A percentile compares a stretch with the other conserved stretches of the same genome.
Conservation (phyloP, 2,329 filamentous ascomycete species). For the Aspergillus fumigatiaffinis region DNA sequence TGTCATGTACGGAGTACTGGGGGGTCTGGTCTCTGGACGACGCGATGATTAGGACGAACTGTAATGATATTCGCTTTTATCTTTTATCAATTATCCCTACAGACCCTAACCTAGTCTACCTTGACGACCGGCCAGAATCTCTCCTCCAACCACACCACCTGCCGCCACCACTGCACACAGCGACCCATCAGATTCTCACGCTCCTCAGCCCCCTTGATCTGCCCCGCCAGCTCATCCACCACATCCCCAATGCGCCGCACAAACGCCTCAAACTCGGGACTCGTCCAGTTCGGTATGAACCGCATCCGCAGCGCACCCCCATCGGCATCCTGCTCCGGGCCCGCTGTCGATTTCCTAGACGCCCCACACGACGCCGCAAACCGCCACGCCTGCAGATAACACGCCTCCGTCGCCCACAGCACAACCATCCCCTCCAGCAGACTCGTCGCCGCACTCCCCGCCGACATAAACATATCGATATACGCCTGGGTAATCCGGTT, state of each 20-base stretch:
- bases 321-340: slow-evolving; percentile 51
- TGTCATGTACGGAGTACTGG: background rate
- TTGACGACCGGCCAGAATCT: slow-evolving; percentile 54
- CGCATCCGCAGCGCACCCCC: slow-evolving; percentile 61
- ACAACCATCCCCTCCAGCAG: slow-evolving; percentile 67
- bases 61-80: background rate
- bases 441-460: slow-evolving; percentile 47
- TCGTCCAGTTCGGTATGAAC: slow-evolving; percentile 69
- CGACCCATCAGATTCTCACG: slow-evolving; percentile 39
- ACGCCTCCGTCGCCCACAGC: slow-evolving; percentile 73
- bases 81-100: background rate
- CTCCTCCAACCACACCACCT: slow-evolving; percentile 53
- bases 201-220: slow-evolving; percentile 35
- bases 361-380: slow-evolving; percentile 35
- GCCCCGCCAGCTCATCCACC: slow-evolving; percentile 51
- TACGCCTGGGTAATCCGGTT: slow-evolving; percentile 51
- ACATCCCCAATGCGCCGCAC: slow-evolving; percentile 54
- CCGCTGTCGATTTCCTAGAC: slow-evolving; percentile 5
- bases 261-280: slow-evolving; percentile 56
- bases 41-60: background rate
- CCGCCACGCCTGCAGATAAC: slow-evolving; percentile 59
- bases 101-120: background rate
- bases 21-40: background rate
- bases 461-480: slow-evolving; percentile 58
- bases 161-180: slow-evolving; percentile 47